phyloP scores from a whole-genome alignment of 2,329 filamentous ascomycete species.

The Rutstroemia sp. region DNA sequence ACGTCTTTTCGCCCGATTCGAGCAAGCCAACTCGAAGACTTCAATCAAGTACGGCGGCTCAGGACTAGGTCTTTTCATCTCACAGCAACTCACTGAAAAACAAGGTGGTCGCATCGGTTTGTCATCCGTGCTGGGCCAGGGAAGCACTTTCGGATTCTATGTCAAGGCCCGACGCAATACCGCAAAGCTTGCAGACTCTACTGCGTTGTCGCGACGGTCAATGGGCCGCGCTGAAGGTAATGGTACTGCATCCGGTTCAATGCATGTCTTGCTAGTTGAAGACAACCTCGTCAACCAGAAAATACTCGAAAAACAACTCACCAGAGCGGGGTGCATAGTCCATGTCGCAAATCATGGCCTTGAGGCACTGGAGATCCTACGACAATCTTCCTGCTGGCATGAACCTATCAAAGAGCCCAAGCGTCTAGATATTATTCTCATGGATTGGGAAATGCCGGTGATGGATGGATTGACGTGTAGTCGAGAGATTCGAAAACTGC shows the following conservation, averaged over 20 bases:
- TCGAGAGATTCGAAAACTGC: slow-evolving; percentile 51
- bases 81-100: slow-evolving; percentile 66
- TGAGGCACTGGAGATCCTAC: slow-evolving; percentile 42
- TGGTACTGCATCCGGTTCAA: slow-evolving; percentile 54
- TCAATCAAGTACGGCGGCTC: slow-evolving; percentile 69
- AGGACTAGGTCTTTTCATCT: slow-evolving; percentile 73
- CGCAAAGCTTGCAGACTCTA: neutral
- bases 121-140: slow-evolving; percentile 55
- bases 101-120: slow-evolving; percentile 71
- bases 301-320: slow-evolving; percentile 43
- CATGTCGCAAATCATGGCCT: slow-evolving; percentile 50
- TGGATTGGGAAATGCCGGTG: slow-evolving; percentile 73
- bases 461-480: slow-evolving; percentile 65
- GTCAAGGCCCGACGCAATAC: slow-evolving; percentile 44
- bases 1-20: slow-evolving; percentile 71
- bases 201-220: neutral
- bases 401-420: slow-evolving; percentile 20
- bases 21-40: slow-evolving; percentile 69
- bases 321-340: slow-evolving; percentile 33
- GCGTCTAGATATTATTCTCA: slow-evolving; percentile 55
- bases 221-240: slow-evolving; percentile 35
- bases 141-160: slow-evolving; percentile 70
- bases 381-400: slow-evolving; percentile 20
- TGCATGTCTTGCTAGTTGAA: slow-evolving; percentile 46
- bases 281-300: slow-evolving; percentile 56